Evolutionary conservation across 2,329 filamentous ascomycete species (phyloP).

Genomic region (Aspergillus fumigatiaffinis): DNA sequence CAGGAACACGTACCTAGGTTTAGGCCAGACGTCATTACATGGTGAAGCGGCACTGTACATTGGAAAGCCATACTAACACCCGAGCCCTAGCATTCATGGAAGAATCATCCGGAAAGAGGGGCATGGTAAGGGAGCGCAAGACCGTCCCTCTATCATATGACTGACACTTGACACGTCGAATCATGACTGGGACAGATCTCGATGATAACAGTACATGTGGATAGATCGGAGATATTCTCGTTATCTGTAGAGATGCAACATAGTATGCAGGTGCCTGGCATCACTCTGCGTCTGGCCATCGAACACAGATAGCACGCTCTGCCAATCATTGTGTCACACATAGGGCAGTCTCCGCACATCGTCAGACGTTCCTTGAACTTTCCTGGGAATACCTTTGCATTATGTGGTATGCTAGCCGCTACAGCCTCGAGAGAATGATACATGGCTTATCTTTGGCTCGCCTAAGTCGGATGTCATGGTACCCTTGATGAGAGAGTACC

Average conservation of each 20-base stretch:
- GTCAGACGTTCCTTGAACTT: not conserved
- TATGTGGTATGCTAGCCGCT: not conserved
- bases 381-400: not conserved
- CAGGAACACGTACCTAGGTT: not conserved
- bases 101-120: too few species aligned
- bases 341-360: not conserved
- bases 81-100: too few species aligned
- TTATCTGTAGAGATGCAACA: not conserved
- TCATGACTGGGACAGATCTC: not conserved
- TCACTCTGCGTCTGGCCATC: not conserved
- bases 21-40: not conserved
- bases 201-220: not conserved
- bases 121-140: too few species aligned
- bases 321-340: not conserved
- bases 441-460: not conserved
- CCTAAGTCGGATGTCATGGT: not conserved
- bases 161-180: not conserved
- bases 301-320: not conserved
- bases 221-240: not conserved
- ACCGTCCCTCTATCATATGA: not conserved
- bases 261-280: not conserved
- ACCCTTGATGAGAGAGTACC: too few species aligned
- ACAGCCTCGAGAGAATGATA: not conserved
- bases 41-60: not conserved
- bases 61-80: not conserved